phyloP scores from a whole-genome alignment of 2,329 filamentous ascomycete genomes.

The Exutisphaerella laricina region DNA sequence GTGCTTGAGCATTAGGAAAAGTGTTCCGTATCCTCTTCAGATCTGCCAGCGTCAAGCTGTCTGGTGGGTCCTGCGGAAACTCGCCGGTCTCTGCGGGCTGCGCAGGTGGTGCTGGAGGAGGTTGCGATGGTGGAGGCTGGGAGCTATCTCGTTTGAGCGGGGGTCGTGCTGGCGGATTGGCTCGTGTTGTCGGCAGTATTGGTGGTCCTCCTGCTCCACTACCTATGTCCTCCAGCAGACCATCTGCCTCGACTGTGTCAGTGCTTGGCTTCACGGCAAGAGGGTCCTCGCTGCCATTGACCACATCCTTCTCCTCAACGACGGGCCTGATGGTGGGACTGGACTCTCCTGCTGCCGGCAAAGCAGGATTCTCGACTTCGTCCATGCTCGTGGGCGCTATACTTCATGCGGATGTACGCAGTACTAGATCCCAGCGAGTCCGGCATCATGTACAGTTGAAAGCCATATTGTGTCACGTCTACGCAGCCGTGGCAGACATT shows the following conservation, averaged over 20 bases:
- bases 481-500: too few species aligned
- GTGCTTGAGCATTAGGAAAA: slow-evolving; percentile 38
- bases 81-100: slow-evolving; percentile 32
- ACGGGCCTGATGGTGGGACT: slow-evolving; percentile 29
- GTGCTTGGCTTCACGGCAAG: slow-evolving; percentile 8
- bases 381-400: slow-evolving; percentile 27
- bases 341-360: slow-evolving; percentile 32
- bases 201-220: slow-evolving; percentile 14
- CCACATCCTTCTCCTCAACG: slow-evolving; percentile 19
- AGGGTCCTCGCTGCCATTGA: slow-evolving; percentile 8
- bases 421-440: neutral
- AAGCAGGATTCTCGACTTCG: slow-evolving; percentile 35
- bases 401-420: neutral
- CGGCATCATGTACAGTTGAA: too few species aligned
- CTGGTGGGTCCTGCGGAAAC: slow-evolving; percentile 33
- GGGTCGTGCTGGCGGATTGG: slow-evolving; percentile 30
- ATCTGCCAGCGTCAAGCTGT: slow-evolving; percentile 45
- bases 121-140: slow-evolving; percentile 38
- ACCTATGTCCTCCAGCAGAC: slow-evolving; percentile 14
- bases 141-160: slow-evolving; percentile 38
- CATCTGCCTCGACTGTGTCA: slow-evolving; percentile 17
- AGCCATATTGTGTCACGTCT: too few species aligned
- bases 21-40: slow-evolving; percentile 41
- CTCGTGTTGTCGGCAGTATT: slow-evolving; percentile 19
- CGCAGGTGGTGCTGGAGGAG: slow-evolving; percentile 38